Base-by-base conservation (phyloP, 495 filamentous ascomycete species). In the Terfezia boudieri region DNA sequence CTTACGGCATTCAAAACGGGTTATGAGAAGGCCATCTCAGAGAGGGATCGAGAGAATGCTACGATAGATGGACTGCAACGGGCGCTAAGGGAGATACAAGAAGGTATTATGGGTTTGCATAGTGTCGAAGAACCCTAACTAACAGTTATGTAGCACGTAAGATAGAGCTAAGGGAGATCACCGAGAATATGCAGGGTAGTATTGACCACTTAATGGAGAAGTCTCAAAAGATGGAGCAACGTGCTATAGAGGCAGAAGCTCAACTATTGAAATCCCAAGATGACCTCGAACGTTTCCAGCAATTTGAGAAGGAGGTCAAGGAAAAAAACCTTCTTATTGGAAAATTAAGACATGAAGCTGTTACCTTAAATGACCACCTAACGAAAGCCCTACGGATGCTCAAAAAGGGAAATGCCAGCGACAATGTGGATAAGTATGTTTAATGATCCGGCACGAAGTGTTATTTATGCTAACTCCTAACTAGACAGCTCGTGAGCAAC, bases 281-380 rank as follows among this genome's bases (percentile, higher is more conserved):
- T 53, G 86, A 96, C 59, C 72, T 96, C 4, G 83, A 89, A 58
- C 73, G 89, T 60, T 80, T 85, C 1, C 70, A 80, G 48, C 89
- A 92, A 5, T 96, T 94, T 57, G 90, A 98, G 65, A 93, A 86
- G 66, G 82, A 88, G 61, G 87, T 96, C 49, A 94, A 92, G 63
- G 92, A 98, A 69, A 96, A 98, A 74, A 94, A 93, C 59, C 77
- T 96, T 11, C 74, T 96, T 8, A 94, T 98, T 61, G 90, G 92
- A 41, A 96, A 98, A 67, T 72, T 96, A 49, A 73, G 90, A 16
- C 92, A 96, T 67, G 90, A 98, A 71, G 62, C 79, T 23, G 82
- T 86, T 36, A 85, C 80, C 36, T 63, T 98, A 37, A 96, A 95
- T 62, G 90, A 98, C 60, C 90, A 98, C 67, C 73, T 98, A 58